These are phyloP conservation scores for Rhipidocladum racemiflorum DNA, from an alignment of 176 grass and related monocot species.

Conservation along the genomic window DNA sequence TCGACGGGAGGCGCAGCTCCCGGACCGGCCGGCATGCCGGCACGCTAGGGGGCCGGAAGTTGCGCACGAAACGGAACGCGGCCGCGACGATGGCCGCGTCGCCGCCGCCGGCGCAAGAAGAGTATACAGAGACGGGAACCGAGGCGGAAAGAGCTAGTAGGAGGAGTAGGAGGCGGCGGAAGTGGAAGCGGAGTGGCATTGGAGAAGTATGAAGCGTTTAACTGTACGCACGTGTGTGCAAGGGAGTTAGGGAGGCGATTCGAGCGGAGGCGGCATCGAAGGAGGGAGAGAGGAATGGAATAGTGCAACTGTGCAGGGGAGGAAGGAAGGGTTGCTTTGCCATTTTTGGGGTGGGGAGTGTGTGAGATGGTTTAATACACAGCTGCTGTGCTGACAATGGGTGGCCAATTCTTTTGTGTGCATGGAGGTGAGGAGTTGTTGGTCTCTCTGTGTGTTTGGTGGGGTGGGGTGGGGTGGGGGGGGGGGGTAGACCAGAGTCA, in stretches of 20 bases:
- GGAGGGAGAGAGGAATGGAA: slow-evolving; percentile 16
- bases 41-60: slow-evolving; percentile 6
- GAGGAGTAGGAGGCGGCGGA: neutral
- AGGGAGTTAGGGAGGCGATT: neutral
- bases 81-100: slow-evolving; percentile 55
- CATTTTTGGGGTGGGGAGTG: neutral
- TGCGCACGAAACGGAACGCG: slow-evolving; percentile 63
- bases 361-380: slow-evolving; percentile 46
- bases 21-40: slow-evolving; percentile 10
- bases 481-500: neutral
- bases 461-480: no score
- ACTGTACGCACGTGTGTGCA: neutral
- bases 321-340: neutral
- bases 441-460: slow-evolving; percentile 11
- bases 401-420: neutral
- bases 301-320: neutral
- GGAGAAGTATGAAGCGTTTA: neutral
- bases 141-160: neutral
- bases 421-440: slow-evolving; percentile 30
- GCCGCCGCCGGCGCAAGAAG: slow-evolving; percentile 32
- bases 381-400: neutral
- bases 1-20: slow-evolving; percentile 50
- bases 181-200: slow-evolving; percentile 36
- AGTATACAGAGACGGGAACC: neutral
- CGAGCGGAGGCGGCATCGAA: neutral